phyloP scores from a whole-genome alignment of 1,284 basidiomycete species.

The Quambalaria eucalypti region DNA sequence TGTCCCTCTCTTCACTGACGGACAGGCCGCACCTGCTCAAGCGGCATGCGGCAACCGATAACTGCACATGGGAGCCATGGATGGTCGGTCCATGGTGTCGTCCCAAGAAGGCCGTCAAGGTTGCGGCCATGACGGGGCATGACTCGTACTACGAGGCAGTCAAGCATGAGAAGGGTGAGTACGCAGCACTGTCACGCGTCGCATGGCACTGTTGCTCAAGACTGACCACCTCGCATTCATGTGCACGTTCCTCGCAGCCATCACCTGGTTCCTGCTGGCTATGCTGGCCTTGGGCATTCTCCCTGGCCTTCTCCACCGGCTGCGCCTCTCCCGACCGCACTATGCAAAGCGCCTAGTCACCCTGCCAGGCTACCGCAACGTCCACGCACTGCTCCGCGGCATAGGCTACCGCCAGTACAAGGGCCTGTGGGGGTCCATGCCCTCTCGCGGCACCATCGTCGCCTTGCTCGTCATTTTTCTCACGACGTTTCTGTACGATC shows the following conservation, averaged over 20 bases:
- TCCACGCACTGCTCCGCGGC: neutral
- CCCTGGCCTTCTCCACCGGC: neutral
- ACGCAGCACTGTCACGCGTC: too few species aligned
- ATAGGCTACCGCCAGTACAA: neutral
- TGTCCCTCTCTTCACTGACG: too few species aligned
- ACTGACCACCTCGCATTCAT: too few species aligned
- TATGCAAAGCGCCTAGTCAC: neutral
- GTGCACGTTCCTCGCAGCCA: too few species aligned
- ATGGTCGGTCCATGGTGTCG: too few species aligned
- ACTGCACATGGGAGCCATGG: too few species aligned
- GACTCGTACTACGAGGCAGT: constrained; percentile 1
- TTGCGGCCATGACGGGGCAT: constrained; percentile 1
- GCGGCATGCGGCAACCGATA: too few species aligned
- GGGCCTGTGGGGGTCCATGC: neutral
- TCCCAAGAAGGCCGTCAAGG: too few species aligned
- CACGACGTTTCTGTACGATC: constrained; percentile 13
- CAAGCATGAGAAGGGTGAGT: neutral
- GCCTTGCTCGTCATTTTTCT: constrained; percentile 4
- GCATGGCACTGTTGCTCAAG: too few species aligned
- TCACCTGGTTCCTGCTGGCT: constrained; percentile 1
- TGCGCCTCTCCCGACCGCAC: neutral
- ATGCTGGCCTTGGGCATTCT: constrained; percentile 3
- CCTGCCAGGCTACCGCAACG: neutral
- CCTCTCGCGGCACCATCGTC: neutral
- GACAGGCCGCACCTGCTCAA: too few species aligned